These are phyloP conservation scores for Cymbopogon citratus DNA, from an alignment of 176 grass and related monocot genomes.

Conservation along the genomic window DNA sequence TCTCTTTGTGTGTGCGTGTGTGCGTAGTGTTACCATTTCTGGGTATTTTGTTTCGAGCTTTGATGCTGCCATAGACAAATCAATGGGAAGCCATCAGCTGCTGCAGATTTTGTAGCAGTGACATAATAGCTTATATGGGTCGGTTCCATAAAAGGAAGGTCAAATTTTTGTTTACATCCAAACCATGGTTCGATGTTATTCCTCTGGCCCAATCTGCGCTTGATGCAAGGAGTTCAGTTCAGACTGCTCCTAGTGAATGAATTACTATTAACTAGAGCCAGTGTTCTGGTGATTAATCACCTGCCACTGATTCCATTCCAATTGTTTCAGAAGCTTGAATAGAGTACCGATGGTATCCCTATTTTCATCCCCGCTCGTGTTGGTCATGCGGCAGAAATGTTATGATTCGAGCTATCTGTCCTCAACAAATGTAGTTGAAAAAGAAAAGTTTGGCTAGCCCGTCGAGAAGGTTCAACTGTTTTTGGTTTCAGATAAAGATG, in stretches of 20 bases:
- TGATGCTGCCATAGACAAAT: not conserved
- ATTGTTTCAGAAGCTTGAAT: not conserved
- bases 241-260: not conserved
- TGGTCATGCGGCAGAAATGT: not conserved
- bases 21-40: not conserved
- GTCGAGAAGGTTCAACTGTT: not conserved
- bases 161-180: not conserved
- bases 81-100: not conserved
- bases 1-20: not conserved
- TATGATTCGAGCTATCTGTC: not conserved
- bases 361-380: not conserved
- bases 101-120: conserved; percentile 15
- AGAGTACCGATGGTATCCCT: not conserved
- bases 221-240: not conserved
- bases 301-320: not conserved
- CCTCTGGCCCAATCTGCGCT: not conserved
- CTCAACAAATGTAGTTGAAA: not conserved
- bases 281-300: not conserved
- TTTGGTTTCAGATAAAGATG: not conserved
- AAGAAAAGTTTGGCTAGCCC: not conserved
- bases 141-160: not conserved
- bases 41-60: not conserved
- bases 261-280: not conserved
- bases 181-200: not conserved
- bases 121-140: not conserved